Base-by-base conservation (phyloP, 2,329 filamentous ascomycete species). In the Fusarium tanahbumbuense region DNA sequence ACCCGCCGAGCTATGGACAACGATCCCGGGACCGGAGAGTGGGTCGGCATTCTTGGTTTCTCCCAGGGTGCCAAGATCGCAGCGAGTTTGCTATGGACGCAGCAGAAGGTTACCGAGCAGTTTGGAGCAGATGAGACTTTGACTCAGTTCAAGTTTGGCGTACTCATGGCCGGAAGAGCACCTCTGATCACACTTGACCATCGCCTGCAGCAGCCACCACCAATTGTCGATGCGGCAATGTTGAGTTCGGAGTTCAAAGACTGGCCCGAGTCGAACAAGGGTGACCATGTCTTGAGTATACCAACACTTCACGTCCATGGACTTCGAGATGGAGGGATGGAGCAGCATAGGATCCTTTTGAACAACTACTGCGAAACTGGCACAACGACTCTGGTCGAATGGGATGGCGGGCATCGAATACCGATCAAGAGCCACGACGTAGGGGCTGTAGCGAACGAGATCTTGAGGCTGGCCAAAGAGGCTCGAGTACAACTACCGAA, bases 381-480 rank as follows among this genome's bases (percentile, higher is more conserved):
- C 0, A 87, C 81, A 5, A 81, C 85, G 8, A 83, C 79, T 41
- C 66, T 93, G 47, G 77, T 94, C 2, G 90, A 93, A 77, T 94
- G 92, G 92, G 86, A 92, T 60, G 92, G 91, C 0, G 85, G 84
- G 2, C 92, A 95, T 77, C 81, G 92, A 8, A 82, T 95, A 50
- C 91, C 92, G 3, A 85, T 94, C 63, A 92, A 91, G 82, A 82
- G 80, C 23, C 80, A 78, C 30, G 92, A 94, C 78, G 90, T 94
- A 5, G 82, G 87, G n/a, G 62, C 65, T 20, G 71, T 81, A 5
- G 62, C 70, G 20, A 55, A 48, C 1, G 53, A 70, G 16, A 78
- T 81, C 4, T 32, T 77, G 28, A 70, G 73, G 20, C 47, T 80
- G 34, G 76, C 76, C 22, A 60, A 56, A 40, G 42, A 42, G 16